These are phyloP conservation scores for Dictyostelium citrinum DNA, from an alignment of 78 protist species.

Conservation along the genomic window DNA sequence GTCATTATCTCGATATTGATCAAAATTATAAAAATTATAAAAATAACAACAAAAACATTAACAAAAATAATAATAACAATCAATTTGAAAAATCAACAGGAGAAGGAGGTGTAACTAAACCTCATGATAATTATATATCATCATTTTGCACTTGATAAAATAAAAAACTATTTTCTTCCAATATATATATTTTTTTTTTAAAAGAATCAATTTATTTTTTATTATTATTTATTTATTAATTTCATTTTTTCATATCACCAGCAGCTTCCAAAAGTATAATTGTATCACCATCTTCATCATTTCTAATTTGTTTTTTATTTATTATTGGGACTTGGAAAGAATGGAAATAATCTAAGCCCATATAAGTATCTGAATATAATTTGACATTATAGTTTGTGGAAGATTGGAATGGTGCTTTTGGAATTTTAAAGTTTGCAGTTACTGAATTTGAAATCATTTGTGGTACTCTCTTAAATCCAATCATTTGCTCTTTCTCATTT, in stretches of 20 bases:
- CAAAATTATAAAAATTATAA: not conserved
- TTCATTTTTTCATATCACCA: not conserved
- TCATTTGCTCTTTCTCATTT: conserved; percentile 29
- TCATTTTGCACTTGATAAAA: not conserved
- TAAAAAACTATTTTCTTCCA: too few species aligned
- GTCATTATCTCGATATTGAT: not conserved
- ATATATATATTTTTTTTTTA: too few species aligned
- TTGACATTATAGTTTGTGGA: conserved; percentile 42
- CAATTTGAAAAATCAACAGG: not conserved
- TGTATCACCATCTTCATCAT: not conserved
- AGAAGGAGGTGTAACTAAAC: not conserved
- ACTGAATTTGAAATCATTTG: conserved; percentile 15
- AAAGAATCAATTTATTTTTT: not conserved
- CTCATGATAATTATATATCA: not conserved
- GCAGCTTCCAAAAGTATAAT: not conserved
- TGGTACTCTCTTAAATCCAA: conserved; percentile 54
- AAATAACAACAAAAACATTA: not conserved
- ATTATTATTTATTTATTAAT: not conserved
- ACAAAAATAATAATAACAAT: not conserved
- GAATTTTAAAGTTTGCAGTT: not conserved
- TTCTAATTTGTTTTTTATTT: not conserved
- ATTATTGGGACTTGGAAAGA: not conserved
- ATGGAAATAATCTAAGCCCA: conserved; percentile 64
- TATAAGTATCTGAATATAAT: conserved; percentile 58
- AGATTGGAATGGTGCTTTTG: not conserved